A percentile compares a stretch with the other conserved stretches of the same genome.
Conservation (phyloP, 139 green algal species). For the Edaphochlamys debaryana region DNA sequence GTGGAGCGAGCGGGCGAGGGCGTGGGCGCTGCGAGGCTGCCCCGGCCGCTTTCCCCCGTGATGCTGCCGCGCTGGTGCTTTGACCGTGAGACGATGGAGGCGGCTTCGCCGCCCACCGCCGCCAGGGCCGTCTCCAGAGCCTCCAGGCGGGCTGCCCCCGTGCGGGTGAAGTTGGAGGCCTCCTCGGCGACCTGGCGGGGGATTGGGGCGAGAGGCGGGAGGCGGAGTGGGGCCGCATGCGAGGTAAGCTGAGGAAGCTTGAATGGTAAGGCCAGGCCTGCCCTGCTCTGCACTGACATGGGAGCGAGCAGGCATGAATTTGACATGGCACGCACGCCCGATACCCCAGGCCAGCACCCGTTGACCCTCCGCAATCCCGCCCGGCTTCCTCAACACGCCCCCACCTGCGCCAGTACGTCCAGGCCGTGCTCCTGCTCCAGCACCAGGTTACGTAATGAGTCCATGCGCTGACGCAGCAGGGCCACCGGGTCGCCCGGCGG, state of each 20-base stretch:
- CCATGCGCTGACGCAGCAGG: constrained; percentile 4
- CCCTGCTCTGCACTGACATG: too few relatives aligned
- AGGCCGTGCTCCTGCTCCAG: constrained; percentile 35
- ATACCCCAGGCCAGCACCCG: too few relatives aligned
- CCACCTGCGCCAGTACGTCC: constrained; percentile 36
- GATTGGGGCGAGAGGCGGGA: neutral
- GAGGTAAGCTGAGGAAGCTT: too few relatives aligned
- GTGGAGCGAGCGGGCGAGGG: neutral
- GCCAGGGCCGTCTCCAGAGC: neutral
- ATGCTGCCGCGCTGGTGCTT: too few relatives aligned
- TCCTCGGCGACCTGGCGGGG: neutral
- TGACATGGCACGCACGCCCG: too few relatives aligned
- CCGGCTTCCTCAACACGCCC: too few relatives aligned
- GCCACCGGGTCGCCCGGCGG: neutral
- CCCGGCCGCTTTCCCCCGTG: neutral
- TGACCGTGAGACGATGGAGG: neutral
- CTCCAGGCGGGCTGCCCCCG: neutral
- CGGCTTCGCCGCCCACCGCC: neutral
- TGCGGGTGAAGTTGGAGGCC: neutral
- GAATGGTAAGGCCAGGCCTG: too few relatives aligned
- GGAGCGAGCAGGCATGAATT: too few relatives aligned
- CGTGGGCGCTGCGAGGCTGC: too few relatives aligned
- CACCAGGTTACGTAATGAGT: neutral
- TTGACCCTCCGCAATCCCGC: too few relatives aligned
- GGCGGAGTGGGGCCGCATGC: too few relatives aligned